phyloP scores from a whole-genome alignment of 2,329 filamentous ascomycete species.

The Colletotrichum abscissum region DNA sequence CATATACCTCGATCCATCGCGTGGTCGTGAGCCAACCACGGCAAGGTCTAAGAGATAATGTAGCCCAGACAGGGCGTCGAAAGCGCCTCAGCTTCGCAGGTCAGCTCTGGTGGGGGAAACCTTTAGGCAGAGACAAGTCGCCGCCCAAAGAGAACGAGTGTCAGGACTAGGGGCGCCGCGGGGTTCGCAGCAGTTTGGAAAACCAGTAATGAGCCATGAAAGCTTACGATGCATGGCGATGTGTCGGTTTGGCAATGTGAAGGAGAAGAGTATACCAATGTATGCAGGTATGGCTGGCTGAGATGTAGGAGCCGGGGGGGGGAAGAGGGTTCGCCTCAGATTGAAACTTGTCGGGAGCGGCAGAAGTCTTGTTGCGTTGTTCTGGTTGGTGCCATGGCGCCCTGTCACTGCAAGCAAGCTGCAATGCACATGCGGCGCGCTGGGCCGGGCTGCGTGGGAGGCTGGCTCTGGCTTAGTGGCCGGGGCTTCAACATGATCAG shows the following conservation, averaged over 20 bases:
- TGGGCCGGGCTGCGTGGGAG: slow-evolving; percentile 16
- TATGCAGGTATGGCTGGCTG: slow-evolving; percentile 1
- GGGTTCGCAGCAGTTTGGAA: not conserved
- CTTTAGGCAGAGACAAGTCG: slow-evolving; percentile 32
- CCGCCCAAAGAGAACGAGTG: not conserved
- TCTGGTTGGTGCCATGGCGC: slow-evolving; percentile 6
- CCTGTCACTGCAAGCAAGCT: slow-evolving; percentile 13
- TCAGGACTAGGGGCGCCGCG: not conserved
- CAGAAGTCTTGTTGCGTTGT: slow-evolving; percentile 1
- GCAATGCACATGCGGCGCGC: slow-evolving; percentile 11
- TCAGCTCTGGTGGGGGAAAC: slow-evolving; percentile 1
- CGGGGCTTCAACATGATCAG: not conserved
- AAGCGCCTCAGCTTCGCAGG: slow-evolving; percentile 26
- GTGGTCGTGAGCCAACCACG: slow-evolving; percentile 12
- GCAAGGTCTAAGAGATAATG: not conserved
- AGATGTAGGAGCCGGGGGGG: not conserved
- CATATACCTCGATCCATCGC: not conserved
- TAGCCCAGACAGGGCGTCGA: slow-evolving; percentile 13
- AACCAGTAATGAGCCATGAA: not conserved
- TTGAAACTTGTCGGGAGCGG: slow-evolving; percentile 18
- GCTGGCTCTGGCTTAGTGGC: not conserved
- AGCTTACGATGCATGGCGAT: slow-evolving; percentile 21
- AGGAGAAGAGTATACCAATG: not conserved
- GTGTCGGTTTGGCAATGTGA: slow-evolving; percentile 4
- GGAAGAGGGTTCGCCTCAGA: not conserved